Evolutionary conservation across 768 basidiomycete species (phyloP), one percentile per base, ranked within the genome.

Genomic region (Calocera cornea): DNA sequence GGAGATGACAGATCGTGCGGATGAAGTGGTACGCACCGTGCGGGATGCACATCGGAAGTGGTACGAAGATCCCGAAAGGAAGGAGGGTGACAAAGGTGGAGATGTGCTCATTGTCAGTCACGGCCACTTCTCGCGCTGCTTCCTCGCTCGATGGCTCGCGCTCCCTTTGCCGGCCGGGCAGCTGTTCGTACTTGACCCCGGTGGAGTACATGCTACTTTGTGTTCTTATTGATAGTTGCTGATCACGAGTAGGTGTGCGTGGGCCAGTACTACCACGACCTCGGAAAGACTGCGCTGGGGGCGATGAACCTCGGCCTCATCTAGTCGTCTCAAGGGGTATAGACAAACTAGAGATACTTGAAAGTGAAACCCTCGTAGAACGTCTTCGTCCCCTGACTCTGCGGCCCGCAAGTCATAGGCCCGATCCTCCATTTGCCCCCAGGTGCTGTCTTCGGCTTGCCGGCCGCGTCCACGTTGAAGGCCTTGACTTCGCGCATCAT

Each of bases 401-500:
- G 14, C 27, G 54, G 54, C 31, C 54, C 54, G 22, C 54, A 60
- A 2, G 22, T 22, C 54, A 60, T 60, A 10, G 54, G 54, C 27
- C 54, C 54, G 54, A 60, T 60, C 31, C 54, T 60, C 54, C 54
- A 60, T 19, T 60, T 60, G 27, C 31, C 27, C 2, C 54, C 54
- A 10, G 24, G 2, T 11, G 8, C 16, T 2, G 54, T 29, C 54
- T 60, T 60, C 54, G 14, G 54, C 31, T 14, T 31, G 24, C 54
- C 54, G 8, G 54, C 2, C 7, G 54, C 27, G 31, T 60, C 54
- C 24, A 60, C 54, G 54, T 60, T 60, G 54, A 60, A 60, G 14
- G 27, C 54, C 54, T 60, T 60, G 8, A 60, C 54, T 19, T 60
- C 54, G 54, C 54, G 54, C 54, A 60, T 60, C 54, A 60, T 60